Base-by-base conservation (phyloP, 345 rosid genomes). In the Cochlearia excelsa region DNA sequence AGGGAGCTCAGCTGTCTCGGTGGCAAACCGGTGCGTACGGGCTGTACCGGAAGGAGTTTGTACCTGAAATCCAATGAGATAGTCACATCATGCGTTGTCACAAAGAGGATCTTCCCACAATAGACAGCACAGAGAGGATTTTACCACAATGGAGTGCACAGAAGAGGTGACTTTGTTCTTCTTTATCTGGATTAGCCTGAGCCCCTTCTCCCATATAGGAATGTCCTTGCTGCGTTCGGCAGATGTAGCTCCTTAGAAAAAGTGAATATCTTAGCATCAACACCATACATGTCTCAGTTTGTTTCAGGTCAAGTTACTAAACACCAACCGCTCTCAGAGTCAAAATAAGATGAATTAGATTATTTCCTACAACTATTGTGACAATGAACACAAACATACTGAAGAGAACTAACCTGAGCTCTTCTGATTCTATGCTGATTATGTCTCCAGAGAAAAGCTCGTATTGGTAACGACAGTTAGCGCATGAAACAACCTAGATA, bases 211-310 rank as follows among this genome's bases (percentile, higher is more conserved):
- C 97, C 95, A 93, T 30, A 84, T 86, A 67, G 99, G 87, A 75
- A 85, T 77, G 65, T 89, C 97, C 81, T 81, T 87, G 88, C 97
- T 89, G 99, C 97, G 99, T 93, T 85, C 94, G 88, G 88, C 85
- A 93, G 85, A 87, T 83, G 95, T 77, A 87, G 88, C 77, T 84
- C 99, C 99, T 89, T 93, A 89, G 94, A 81, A 78, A 78, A 87
- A 81, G 94, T 87, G 91, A 87, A 84, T 87, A 75, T 89, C 86
- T 78, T 90, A 78, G 71, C 79, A 93, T 93, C 95, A 86, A 89
- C 85, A 81, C 78, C 84, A 75, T 66, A 80, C 75, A 79, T 68
- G 44, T 59, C 55, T 71, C 61, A 65, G 44, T 39, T 26, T 54
- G 31, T 54, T 43, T 10, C 45, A 52, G 55, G 61, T 6, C 28